These are phyloP conservation scores for Coelastrella sp. DNA, from an alignment of 139 green algal species.

Conservation along the genomic window DNA sequence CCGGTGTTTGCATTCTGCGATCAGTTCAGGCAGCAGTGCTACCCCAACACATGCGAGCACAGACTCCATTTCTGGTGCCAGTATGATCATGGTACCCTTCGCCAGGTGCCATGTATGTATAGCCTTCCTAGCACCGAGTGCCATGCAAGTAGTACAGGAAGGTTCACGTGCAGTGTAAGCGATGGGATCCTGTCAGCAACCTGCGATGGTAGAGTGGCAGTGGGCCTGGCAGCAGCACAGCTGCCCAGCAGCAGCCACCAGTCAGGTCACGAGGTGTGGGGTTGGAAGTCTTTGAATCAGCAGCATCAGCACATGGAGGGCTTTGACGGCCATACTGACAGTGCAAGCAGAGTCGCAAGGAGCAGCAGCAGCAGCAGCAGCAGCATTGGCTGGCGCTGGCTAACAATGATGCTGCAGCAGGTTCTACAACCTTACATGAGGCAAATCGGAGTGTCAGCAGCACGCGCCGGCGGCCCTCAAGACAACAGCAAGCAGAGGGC, in stretches of 20 bases:
- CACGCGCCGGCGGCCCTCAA: neutral
- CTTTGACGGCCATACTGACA: neutral
- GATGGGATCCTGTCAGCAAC: neutral
- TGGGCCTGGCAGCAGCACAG: neutral
- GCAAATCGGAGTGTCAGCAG: neutral
- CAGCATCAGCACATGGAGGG: neutral
- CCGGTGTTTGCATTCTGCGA: neutral
- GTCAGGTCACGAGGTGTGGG: no score
- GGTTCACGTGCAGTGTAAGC: constrained; percentile 27
- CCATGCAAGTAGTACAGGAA: neutral
- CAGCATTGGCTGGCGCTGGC: neutral
- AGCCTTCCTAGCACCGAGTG: neutral
- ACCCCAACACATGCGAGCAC: constrained; percentile 1
- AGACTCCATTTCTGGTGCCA: constrained; percentile 1
- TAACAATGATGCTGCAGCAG: neutral
- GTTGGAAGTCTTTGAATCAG: neutral
- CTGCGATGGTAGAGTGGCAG: neutral
- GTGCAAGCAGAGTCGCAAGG: neutral
- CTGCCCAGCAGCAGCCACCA: neutral
- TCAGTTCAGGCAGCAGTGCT: constrained; percentile 8
- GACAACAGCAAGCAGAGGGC: neutral
- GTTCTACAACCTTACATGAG: neutral
- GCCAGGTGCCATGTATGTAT: neutral
- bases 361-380: constrained; percentile 10
- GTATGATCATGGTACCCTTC: neutral